These are phyloP conservation scores for Microdochium bolleyi DNA, from an alignment of 2,329 filamentous ascomycete genomes.

Conservation along the genomic window DNA sequence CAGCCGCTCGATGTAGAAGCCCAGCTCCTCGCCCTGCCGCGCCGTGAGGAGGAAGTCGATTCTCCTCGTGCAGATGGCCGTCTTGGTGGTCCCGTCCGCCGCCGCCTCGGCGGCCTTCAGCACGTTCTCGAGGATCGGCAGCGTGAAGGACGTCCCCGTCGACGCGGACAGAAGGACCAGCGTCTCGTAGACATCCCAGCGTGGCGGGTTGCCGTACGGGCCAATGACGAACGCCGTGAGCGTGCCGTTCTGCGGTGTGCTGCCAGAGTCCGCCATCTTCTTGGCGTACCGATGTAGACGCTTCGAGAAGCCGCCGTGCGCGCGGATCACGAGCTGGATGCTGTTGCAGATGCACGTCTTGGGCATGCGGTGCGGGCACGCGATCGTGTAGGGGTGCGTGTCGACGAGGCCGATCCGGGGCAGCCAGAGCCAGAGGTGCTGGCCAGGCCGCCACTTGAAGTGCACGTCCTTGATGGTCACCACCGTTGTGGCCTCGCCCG, in stretches of 20 bases:
- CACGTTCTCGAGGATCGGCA: conserved; percentile 50
- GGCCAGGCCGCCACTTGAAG: conserved; percentile 50
- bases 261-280: conserved; percentile 20
- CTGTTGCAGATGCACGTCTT: conserved; percentile 49
- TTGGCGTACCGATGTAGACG: conserved; percentile 39
- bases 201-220: conserved; percentile 46
- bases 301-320: conserved; percentile 49
- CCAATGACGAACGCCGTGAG: conserved; percentile 44
- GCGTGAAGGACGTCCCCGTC: conserved; percentile 53
- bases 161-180: conserved; percentile 53
- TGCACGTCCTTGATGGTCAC: conserved; percentile 52
- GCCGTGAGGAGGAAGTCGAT: conserved; percentile 47
- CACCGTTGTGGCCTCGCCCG: conserved; percentile 45
- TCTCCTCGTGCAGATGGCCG: conserved; percentile 38
- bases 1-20: conserved; percentile 45
- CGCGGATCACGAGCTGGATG: conserved; percentile 49
- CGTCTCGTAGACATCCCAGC: conserved; percentile 51
- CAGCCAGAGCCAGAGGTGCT: conserved; percentile 55
- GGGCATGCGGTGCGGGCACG: conserved; percentile 41
- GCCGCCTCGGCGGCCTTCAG: conserved; percentile 15
- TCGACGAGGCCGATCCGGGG: conserved; percentile 45
- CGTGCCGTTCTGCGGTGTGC: conserved; percentile 14
- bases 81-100: conserved; percentile 25
- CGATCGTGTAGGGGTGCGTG: conserved; percentile 54
- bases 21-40: conserved; percentile 42